Conservation (phyloP, 768 basidiomycete genomes). For the Cyathus striatus region DNA sequence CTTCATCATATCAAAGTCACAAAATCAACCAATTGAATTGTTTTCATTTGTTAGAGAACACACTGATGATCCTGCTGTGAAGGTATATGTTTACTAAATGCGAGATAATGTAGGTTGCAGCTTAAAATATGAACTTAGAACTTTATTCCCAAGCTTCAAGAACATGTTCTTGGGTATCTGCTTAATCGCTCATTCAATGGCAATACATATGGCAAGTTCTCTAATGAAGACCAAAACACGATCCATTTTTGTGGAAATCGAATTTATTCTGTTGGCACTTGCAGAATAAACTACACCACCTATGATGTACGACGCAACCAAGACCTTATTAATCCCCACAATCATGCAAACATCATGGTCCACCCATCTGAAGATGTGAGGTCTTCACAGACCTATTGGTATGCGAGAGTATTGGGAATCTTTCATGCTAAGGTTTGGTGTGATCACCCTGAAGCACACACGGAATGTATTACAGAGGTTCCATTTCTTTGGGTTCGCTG, state of each 20-base stretch:
- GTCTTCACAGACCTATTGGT: constrained; percentile 16
- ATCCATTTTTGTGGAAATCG: constrained; percentile 12
- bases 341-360: constrained; percentile 25
- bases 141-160: constrained; percentile 25
- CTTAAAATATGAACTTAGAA: constrained; percentile 1
- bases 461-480: constrained; percentile 6
- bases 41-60: not conserved
- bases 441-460: constrained; percentile 3
- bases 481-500: constrained; percentile 36
- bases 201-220: constrained; percentile 18
- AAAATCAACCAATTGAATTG: constrained; percentile 1
- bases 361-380: constrained; percentile 7
- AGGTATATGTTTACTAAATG: not conserved
- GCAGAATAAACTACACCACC: constrained; percentile 21
- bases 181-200: constrained; percentile 18
- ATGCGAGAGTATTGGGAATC: constrained; percentile 14
- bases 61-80: constrained; percentile 3
- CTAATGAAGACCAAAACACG: constrained; percentile 12
- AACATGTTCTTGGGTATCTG: constrained; percentile 26
- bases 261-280: constrained; percentile 15
- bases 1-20: constrained; percentile 5
- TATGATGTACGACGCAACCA: constrained; percentile 17
- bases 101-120: not conserved
- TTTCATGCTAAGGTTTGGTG: constrained; percentile 15
- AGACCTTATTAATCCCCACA: constrained; percentile 21